phyloP scores from a whole-genome alignment of 2,329 filamentous ascomycete genomes.

The Berkeleyomyces rouxiae region DNA sequence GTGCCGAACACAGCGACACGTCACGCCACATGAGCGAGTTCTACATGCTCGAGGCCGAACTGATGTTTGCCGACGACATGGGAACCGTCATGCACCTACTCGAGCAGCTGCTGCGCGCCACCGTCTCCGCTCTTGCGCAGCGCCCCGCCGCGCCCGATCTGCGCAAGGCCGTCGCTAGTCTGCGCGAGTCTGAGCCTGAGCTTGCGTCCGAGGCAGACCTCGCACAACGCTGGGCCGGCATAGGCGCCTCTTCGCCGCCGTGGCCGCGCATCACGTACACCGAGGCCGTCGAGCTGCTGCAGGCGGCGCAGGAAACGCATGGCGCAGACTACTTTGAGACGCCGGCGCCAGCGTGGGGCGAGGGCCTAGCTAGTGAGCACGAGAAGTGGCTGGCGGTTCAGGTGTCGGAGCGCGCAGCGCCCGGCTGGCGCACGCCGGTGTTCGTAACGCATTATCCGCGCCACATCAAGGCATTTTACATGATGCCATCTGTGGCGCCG shows the following conservation, averaged over 20 bases:
- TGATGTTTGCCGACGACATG: slow-evolving; percentile 59
- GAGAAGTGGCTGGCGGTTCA: slow-evolving; percentile 68
- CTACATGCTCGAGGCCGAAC: slow-evolving; percentile 93
- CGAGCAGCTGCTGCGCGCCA: slow-evolving; percentile 55
- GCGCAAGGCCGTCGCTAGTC: slow-evolving; percentile 21
- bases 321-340: slow-evolving; percentile 43
- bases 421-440: slow-evolving; percentile 43
- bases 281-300: slow-evolving; percentile 54
- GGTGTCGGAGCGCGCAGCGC: slow-evolving; percentile 35
- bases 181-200: slow-evolving; percentile 16
- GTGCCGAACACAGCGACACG: slow-evolving; percentile 86
- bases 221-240: slow-evolving; percentile 52
- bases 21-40: slow-evolving; percentile 91
- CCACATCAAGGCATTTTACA: slow-evolving; percentile 75
- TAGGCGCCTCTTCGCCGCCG: slow-evolving; percentile 29
- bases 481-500: slow-evolving; percentile 22
- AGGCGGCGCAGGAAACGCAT: slow-evolving; percentile 30
- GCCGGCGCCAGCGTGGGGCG: slow-evolving; percentile 47
- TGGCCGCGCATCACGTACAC: slow-evolving; percentile 80
- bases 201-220: slow-evolving; percentile 31
- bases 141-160: slow-evolving; percentile 29
- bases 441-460: slow-evolving; percentile 92
- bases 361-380: slow-evolving; percentile 75
- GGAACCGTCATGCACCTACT: slow-evolving; percentile 60
- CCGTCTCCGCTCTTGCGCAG: slow-evolving; percentile 26